Evolutionary conservation across 805 yeast genomes (phyloP).

Genomic region (Ogataea wickerhamii): DNA sequence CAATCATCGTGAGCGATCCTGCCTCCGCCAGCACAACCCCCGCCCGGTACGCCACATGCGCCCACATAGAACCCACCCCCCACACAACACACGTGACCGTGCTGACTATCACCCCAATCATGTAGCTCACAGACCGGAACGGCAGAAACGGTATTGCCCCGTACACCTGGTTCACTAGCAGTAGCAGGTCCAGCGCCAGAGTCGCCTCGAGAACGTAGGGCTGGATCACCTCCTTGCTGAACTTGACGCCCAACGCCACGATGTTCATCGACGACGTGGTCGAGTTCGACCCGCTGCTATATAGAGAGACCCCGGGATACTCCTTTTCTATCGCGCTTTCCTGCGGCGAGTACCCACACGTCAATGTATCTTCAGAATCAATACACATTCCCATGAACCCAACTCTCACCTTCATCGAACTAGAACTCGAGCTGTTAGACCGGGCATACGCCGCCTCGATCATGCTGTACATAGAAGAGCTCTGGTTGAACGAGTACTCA

Average conservation of each 20-base stretch:
- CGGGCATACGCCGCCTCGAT: constrained; percentile 36
- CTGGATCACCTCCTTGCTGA: constrained; percentile 45
- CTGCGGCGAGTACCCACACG: constrained; percentile 32
- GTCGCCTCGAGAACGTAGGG: constrained; percentile 52
- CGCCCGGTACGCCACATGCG: constrained; percentile 52
- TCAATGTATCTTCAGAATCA: constrained; percentile 28
- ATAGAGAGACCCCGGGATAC: constrained; percentile 34
- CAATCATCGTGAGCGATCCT: constrained; percentile 48
- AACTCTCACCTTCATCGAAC: constrained; percentile 43
- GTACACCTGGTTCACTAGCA: constrained; percentile 42
- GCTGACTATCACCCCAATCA: constrained; percentile 31
- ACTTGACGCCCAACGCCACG: constrained; percentile 42
- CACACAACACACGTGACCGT: constrained; percentile 43
- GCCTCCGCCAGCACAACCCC: constrained; percentile 41
- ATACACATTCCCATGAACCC: constrained; percentile 61
- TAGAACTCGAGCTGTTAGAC: constrained; percentile 33
- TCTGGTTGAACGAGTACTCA: constrained; percentile 44
- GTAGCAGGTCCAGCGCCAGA: constrained; percentile 40
- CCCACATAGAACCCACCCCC: constrained; percentile 66
- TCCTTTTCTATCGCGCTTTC: constrained; percentile 17
- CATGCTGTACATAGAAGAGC: constrained; percentile 40
- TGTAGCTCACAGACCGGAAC: constrained; percentile 25
- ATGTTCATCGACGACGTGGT: constrained; percentile 40
- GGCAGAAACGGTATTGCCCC: constrained; percentile 50
- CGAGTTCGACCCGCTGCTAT: constrained; percentile 31